phyloP scores from a whole-genome alignment of 148 eudicot species.

The Beta vulgaris region DNA sequence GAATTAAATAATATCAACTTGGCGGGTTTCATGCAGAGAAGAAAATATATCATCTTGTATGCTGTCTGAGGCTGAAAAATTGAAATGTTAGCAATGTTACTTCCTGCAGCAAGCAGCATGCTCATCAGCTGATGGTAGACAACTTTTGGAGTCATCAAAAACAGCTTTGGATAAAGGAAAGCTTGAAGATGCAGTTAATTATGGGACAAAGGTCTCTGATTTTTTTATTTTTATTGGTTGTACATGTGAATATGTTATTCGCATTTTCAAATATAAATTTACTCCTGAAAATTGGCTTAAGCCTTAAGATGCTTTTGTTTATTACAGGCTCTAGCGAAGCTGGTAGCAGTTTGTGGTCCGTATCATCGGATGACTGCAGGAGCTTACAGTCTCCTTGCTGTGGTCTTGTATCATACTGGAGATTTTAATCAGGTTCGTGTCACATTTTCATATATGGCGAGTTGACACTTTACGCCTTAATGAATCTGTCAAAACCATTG shows the following conservation, averaged over 20 bases:
- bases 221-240: constrained; percentile 2
- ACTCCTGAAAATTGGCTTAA: neutral
- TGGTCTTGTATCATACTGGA: constrained; percentile 97
- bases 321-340: constrained; percentile 91
- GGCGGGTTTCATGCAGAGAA: neutral
- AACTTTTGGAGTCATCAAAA: constrained; percentile 94
- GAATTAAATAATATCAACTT: constrained; percentile 18
- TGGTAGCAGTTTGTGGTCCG: constrained; percentile 98
- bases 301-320: constrained; percentile 12
- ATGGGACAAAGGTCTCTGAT: constrained; percentile 85
- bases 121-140: constrained; percentile 98
- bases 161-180: constrained; percentile 99
- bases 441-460: constrained; percentile 1
- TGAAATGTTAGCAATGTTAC: constrained; percentile 7
- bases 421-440: constrained; percentile 92
- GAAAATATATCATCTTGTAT: constrained; percentile 4
- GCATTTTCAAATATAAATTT: neutral
- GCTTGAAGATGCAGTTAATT: constrained; percentile 98
- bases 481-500: neutral
- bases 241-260: neutral
- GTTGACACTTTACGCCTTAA: neutral
- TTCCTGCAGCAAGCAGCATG: constrained; percentile 97
- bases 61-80: constrained; percentile 12
- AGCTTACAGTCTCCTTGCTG: constrained; percentile 99
- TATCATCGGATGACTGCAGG: constrained; percentile 99